phyloP scores from a whole-genome alignment of 192 early-diverging fungal species.

The Pilaira anomala region DNA sequence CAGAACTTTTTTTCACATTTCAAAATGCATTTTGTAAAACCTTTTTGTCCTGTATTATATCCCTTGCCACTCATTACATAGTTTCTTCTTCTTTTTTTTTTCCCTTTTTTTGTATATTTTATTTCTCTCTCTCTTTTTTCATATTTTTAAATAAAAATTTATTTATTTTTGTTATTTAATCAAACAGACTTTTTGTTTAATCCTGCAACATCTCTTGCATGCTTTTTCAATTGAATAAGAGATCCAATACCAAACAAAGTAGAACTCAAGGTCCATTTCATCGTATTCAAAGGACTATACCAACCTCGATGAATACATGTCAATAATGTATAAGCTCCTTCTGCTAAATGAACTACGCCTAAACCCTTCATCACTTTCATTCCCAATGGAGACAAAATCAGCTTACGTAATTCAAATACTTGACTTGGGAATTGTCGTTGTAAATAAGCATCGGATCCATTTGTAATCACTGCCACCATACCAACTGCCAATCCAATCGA shows the following conservation, averaged over 20 bases:
- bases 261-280: slow-evolving; percentile 34
- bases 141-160: not conserved
- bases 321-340: slow-evolving; percentile 16
- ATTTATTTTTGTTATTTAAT: not conserved
- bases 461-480: not conserved
- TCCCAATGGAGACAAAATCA: not conserved
- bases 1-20: no score
- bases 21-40: no score
- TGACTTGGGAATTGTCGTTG: slow-evolving; percentile 1
- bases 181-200: not conserved
- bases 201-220: slow-evolving; percentile 18
- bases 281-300: slow-evolving; percentile 23
- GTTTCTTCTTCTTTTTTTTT: not conserved
- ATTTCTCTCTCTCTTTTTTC: not conserved
- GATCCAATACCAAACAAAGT: slow-evolving; percentile 29
- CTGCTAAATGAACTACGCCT: slow-evolving; percentile 25
- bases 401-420: slow-evolving; percentile 7
- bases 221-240: slow-evolving; percentile 17
- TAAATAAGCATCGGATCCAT: slow-evolving; percentile 4
- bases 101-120: not conserved
- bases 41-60: slow-evolving; percentile 9
- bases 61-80: not conserved
- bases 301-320: slow-evolving; percentile 30
- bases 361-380: not conserved
- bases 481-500: slow-evolving; percentile 3